These are phyloP conservation scores for Aspergillus olivimuriae DNA, from an alignment of 495 filamentous ascomycete species.

Conservation along the genomic window DNA sequence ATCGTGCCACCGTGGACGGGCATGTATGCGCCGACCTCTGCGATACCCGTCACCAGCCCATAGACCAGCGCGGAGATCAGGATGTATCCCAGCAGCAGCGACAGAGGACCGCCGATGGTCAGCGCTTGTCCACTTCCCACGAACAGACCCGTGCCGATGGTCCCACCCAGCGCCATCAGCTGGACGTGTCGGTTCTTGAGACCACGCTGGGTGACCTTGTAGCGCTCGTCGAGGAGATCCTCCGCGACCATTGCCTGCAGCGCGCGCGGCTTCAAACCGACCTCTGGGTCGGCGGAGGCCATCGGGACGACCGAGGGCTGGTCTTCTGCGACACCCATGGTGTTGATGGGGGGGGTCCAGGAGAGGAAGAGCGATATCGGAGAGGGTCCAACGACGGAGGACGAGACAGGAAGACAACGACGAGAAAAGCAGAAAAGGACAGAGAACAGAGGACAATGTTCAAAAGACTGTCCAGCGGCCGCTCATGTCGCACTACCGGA, in stretches of 20 bases:
- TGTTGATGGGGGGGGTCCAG: too few species aligned
- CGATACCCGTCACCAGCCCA: conserved; percentile 55
- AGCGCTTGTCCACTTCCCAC: conserved; percentile 56
- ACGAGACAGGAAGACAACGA: too few species aligned
- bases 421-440: too few species aligned
- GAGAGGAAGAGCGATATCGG: too few species aligned
- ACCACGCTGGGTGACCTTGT: conserved; percentile 35
- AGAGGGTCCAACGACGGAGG: too few species aligned
- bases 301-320: conserved; percentile 2
- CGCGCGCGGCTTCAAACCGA: conserved; percentile 7
- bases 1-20: conserved; percentile 55
- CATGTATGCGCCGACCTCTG: conserved; percentile 59
- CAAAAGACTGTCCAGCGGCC: too few species aligned
- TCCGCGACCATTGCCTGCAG: conserved; percentile 26
- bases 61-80: conserved; percentile 56
- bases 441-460: too few species aligned
- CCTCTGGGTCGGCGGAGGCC: neutral
- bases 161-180: conserved; percentile 63
- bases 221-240: conserved; percentile 33
- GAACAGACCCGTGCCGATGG: conserved; percentile 58
- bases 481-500: too few species aligned
- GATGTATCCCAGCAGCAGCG: conserved; percentile 59
- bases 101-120: conserved; percentile 51
- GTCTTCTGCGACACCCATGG: too few species aligned
- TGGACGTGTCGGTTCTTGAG: conserved; percentile 55